Conservation (phyloP, 352 stramenopile species). For the Globisporangium cylindrosporum region DNA sequence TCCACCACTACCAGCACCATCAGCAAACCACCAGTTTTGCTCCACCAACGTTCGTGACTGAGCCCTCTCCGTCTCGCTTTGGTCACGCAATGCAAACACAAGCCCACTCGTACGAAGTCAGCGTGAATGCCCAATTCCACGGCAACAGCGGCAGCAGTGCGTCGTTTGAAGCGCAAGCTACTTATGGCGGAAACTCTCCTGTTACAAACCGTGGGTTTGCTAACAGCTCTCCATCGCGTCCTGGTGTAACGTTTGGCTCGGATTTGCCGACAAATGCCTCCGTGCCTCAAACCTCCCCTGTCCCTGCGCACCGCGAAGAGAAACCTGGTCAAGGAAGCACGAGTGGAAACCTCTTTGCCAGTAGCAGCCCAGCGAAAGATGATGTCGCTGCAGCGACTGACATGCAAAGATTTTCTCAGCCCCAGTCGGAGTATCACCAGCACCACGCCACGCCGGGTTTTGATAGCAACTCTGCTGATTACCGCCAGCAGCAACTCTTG, state of each 20-base stretch:
- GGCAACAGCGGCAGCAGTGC: conserved; percentile 1
- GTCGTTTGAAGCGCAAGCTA: not conserved
- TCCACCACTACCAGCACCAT: not conserved
- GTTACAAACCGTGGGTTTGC: not conserved
- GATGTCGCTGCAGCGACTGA: not conserved
- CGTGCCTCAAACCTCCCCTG: not conserved
- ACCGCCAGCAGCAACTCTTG: not conserved
- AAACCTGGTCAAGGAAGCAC: not conserved
- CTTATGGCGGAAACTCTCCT: not conserved
- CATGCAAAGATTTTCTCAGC: not conserved
- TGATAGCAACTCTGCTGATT: conserved; percentile 5
- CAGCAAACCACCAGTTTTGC: conserved; percentile 2
- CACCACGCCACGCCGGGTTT: not conserved
- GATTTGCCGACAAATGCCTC: not conserved
- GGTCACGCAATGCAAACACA: not conserved
- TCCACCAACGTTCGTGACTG: not conserved
- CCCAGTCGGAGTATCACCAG: not conserved
- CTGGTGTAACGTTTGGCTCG: conserved; percentile 2
- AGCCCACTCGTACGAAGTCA: not conserved
- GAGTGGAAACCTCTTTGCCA: conserved; percentile 6
- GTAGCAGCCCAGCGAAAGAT: conserved; percentile 10
- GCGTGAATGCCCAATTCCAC: not conserved
- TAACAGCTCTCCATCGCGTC: not conserved
- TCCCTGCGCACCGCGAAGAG: not conserved
- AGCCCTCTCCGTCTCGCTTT: conserved; percentile 8